These are phyloP conservation scores for Ceratocystis papillata DNA, from an alignment of 2,329 filamentous ascomycete species.

Conservation along the genomic window DNA sequence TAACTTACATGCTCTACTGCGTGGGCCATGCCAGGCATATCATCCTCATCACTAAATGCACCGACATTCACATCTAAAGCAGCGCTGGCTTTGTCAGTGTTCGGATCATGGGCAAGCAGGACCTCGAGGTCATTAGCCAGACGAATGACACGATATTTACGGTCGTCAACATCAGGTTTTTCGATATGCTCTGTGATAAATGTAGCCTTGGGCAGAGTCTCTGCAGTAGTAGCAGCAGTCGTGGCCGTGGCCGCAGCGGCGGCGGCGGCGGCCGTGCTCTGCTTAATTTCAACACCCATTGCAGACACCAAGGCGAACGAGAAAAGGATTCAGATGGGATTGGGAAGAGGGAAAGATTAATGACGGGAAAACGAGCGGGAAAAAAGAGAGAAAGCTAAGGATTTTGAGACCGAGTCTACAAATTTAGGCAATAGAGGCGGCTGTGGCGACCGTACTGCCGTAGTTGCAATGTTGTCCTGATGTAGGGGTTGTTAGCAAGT, in stretches of 20 bases:
- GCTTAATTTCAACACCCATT: constrained; percentile 6
- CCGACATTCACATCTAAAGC: constrained; percentile 93
- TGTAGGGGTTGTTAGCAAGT: neutral
- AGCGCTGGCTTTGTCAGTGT: constrained; percentile 94
- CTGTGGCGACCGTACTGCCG: neutral
- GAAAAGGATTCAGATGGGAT: neutral
- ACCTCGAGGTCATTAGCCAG: constrained; percentile 82
- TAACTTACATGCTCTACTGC: constrained; percentile 74
- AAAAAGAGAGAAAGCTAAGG: neutral
- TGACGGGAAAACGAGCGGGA: neutral
- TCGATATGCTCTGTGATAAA: constrained; percentile 60
- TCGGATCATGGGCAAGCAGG: constrained; percentile 81
- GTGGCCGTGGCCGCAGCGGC: neutral
- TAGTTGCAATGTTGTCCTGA: constrained; percentile 9
- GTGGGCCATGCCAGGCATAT: constrained; percentile 91
- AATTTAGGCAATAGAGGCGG: too few relatives aligned
- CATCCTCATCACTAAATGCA: constrained; percentile 81
- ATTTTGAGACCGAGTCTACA: neutral
- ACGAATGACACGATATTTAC: constrained; percentile 75
- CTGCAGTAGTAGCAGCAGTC: neutral
- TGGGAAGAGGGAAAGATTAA: neutral
- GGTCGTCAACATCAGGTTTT: constrained; percentile 74
- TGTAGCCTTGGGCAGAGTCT: neutral
- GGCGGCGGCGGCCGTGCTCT: neutral
- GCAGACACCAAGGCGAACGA: neutral